phyloP scores from a whole-genome alignment of 2,329 filamentous ascomycete species.

The Conoideocrella luteorostrata region DNA sequence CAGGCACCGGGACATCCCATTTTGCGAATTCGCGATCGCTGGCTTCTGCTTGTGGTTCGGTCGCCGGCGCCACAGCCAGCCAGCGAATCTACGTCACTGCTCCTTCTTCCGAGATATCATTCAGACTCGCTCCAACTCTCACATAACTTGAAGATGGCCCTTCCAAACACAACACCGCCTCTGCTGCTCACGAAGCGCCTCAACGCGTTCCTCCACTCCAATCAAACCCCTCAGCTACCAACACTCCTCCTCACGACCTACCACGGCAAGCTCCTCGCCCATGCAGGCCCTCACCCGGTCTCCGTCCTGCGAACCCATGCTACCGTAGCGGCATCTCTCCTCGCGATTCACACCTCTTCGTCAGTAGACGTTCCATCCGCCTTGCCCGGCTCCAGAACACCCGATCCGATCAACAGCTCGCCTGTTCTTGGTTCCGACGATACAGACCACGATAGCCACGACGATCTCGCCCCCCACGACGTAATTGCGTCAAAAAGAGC shows the following conservation, averaged over 20 bases:
- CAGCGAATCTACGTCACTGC: no score
- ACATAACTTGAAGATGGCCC: slow-evolving; percentile 22
- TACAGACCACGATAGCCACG: slow-evolving; percentile 19
- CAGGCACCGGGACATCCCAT: no score
- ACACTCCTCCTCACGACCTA: slow-evolving; percentile 54
- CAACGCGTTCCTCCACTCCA: slow-evolving; percentile 53
- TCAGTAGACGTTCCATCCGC: slow-evolving; percentile 35
- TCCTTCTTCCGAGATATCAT: neutral
- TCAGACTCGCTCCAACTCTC: neutral
- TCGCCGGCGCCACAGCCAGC: no score
- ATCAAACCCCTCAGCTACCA: slow-evolving; percentile 51
- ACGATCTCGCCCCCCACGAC: slow-evolving; percentile 5
- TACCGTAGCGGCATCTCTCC: slow-evolving; percentile 57
- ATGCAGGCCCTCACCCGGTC: slow-evolving; percentile 50
- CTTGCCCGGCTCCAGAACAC: slow-evolving; percentile 29
- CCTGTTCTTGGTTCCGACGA: slow-evolving; percentile 17
- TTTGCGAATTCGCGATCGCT: no score
- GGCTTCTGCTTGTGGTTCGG: no score
- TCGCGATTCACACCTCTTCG: slow-evolving; percentile 48
- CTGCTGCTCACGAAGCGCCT: slow-evolving; percentile 61
- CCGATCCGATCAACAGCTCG: slow-evolving; percentile 18
- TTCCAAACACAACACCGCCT: slow-evolving; percentile 40
- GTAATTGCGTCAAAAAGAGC: slow-evolving; percentile 3
- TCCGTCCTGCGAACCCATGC: slow-evolving; percentile 54
- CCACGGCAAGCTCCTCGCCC: slow-evolving; percentile 57